A percentile compares a stretch with the other conserved stretches of the same genome.
Conservation (phyloP, 2,329 filamentous ascomycete species). For the Arthrobotrys megalospora region DNA sequence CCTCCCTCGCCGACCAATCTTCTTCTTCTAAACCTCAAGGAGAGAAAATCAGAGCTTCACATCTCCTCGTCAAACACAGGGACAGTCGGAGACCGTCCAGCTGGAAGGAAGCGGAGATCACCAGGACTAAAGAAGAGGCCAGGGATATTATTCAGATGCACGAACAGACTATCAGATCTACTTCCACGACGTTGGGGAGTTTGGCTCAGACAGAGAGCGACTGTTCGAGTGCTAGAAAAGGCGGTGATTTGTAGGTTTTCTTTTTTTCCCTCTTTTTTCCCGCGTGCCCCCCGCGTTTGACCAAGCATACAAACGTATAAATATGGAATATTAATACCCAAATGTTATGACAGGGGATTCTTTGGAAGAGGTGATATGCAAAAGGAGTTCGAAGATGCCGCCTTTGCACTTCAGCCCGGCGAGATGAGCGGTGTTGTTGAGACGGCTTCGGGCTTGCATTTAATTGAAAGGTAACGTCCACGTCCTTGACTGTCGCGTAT, state of each 20-base stretch:
- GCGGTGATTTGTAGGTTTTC: conserved; percentile 81
- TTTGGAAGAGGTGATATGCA: conserved; percentile 98
- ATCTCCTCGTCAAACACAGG: conserved; percentile 93
- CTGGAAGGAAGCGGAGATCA: conserved; percentile 91
- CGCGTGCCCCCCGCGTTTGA: too few species aligned
- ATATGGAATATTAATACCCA: conserved; percentile 2
- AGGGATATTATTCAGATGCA: conserved; percentile 81
- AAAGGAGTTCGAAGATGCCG: conserved; percentile 96
- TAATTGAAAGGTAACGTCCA: conserved; percentile 86
- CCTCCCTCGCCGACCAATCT: conserved; percentile 65
- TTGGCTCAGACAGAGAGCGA: conserved; percentile 91
- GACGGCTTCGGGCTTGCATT: conserved; percentile 92
- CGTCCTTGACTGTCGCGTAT: neutral
- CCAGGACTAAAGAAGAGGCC: conserved; percentile 88
- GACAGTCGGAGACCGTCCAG: conserved; percentile 90
- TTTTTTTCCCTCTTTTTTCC: conserved; percentile 1
- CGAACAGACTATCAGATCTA: conserved; percentile 81
- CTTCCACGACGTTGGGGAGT: conserved; percentile 80
- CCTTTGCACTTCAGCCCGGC: conserved; percentile 88
- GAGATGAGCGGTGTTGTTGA: conserved; percentile 90
- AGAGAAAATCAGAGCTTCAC: conserved; percentile 92
- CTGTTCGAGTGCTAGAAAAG: conserved; percentile 94
- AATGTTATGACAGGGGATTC: conserved; percentile 76
- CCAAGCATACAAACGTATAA: neutral
- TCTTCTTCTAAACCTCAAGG: conserved; percentile 68